Percentiles rank a stretch among this genome's conserved stretches.
These are phyloP conservation scores for Trichoderma virens DNA, from an alignment of 495 filamentous ascomycete genomes.

Conservation along the genomic window DNA sequence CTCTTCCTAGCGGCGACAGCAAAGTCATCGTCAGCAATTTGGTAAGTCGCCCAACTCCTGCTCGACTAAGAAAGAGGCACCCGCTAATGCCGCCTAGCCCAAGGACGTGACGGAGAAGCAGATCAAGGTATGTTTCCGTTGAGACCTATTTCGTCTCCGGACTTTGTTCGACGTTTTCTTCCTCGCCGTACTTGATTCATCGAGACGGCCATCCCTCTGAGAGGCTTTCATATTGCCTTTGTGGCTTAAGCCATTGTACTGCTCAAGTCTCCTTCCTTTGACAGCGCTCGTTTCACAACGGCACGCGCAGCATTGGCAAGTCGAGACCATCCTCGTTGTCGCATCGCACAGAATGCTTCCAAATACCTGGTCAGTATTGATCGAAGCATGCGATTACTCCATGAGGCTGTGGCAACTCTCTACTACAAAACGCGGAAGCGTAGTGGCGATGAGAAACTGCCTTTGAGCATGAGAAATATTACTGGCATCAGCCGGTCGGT, in stretches of 20 bases:
- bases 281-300: not conserved
- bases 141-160: slow-evolving; percentile 42
- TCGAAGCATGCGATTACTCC: not conserved
- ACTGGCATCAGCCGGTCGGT: not conserved
- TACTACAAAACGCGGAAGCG: slow-evolving; percentile 13
- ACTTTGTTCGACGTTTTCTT: slow-evolving; percentile 45
- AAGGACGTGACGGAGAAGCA: slow-evolving; percentile 86
- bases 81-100: slow-evolving; percentile 61
- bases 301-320: slow-evolving; percentile 22
- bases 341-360: slow-evolving; percentile 31
- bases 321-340: slow-evolving; percentile 39
- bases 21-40: slow-evolving; percentile 98
- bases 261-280: not conserved
- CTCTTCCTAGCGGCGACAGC: slow-evolving; percentile 62
- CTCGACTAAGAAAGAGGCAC: not conserved
- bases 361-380: slow-evolving; percentile 47
- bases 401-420: not conserved
- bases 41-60: slow-evolving; percentile 49
- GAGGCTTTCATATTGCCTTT: not conserved
- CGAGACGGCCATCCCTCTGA: not conserved
- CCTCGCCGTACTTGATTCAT: slow-evolving; percentile 28
- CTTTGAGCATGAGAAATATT: not conserved
- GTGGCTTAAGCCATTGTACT: not conserved
- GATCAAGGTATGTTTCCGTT: slow-evolving; percentile 98
- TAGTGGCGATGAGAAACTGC: slow-evolving; percentile 10